Percentiles rank a stretch among this genome's conserved stretches.
These are phyloP conservation scores for Bidens hawaiensis DNA, from an alignment of 140 eudicot genomes.

Conservation along the genomic window DNA sequence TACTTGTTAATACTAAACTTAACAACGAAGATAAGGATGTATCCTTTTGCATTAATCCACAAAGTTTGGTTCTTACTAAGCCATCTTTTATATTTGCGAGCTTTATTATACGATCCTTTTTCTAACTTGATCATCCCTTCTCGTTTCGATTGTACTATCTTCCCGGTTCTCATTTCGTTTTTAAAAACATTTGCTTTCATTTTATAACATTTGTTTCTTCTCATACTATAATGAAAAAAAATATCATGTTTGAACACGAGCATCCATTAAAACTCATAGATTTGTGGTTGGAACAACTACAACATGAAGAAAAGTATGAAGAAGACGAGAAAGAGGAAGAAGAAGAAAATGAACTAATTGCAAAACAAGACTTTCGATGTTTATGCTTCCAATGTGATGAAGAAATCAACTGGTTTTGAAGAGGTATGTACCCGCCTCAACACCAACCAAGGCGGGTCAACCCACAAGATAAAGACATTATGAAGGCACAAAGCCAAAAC, in stretches of 20 bases:
- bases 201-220: background rate
- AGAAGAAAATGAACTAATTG: background rate
- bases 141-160: background rate
- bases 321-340: background rate
- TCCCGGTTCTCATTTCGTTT: background rate
- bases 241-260: background rate
- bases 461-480: too few relatives aligned
- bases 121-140: background rate
- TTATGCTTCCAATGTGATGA: background rate
- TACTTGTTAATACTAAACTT: too few relatives aligned
- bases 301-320: background rate
- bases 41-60: too few relatives aligned
- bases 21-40: background rate
- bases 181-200: background rate
- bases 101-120: background rate
- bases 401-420: slow-evolving; percentile 5
- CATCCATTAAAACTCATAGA: slow-evolving; percentile 5
- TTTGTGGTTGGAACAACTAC: background rate
- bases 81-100: background rate
- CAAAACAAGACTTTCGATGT: background rate
- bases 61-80: background rate
- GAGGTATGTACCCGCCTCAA: too few relatives aligned
- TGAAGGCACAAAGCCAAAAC: too few relatives aligned
- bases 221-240: background rate
- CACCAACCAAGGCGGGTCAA: too few relatives aligned